These are phyloP conservation scores for Mycena kentingensis DNA, from an alignment of 768 basidiomycete genomes.

Conservation along the genomic window DNA sequence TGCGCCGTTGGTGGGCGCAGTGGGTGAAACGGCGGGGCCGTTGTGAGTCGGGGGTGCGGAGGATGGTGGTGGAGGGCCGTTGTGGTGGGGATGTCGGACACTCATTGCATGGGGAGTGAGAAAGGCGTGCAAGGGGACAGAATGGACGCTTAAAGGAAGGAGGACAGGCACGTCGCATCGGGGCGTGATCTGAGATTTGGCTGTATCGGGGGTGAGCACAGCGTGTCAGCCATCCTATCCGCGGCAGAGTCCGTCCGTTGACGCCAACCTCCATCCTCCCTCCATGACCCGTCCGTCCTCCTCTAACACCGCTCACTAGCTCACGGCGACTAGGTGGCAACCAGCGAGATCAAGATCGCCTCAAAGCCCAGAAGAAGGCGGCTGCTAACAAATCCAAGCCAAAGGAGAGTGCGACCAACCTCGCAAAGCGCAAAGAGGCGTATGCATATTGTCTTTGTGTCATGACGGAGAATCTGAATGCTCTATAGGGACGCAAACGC, in stretches of 20 bases:
- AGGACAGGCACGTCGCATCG: constrained; percentile 39
- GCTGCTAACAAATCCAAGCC: constrained; percentile 57
- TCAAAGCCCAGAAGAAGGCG: constrained; percentile 72
- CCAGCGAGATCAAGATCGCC: constrained; percentile 76
- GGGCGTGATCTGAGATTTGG: no score
- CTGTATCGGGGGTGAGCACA: no score
- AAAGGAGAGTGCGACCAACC: constrained; percentile 64
- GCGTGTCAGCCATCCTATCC: no score
- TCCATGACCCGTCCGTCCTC: constrained; percentile 58
- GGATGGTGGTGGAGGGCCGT: constrained; percentile 38
- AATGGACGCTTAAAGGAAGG: constrained; percentile 30
- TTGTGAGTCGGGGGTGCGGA: constrained; percentile 40
- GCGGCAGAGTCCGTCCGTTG: no score
- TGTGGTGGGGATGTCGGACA: constrained; percentile 43
- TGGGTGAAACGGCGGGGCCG: constrained; percentile 53
- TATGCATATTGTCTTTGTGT: constrained; percentile 42
- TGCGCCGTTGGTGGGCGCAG: constrained; percentile 39
- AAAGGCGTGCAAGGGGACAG: constrained; percentile 30
- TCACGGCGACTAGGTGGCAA: constrained; percentile 63
- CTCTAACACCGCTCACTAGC: constrained; percentile 5
- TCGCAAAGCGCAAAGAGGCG: constrained; percentile 77
- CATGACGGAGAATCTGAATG: constrained; percentile 25
- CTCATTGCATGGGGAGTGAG: constrained; percentile 55
- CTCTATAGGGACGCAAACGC: constrained; percentile 69
- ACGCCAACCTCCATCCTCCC: constrained; percentile 15